Percentiles rank a stretch among this genome's conserved stretches.
Conservation (phyloP, 2,329 filamentous ascomycete genomes). For the Penicillium vulpinum region DNA sequence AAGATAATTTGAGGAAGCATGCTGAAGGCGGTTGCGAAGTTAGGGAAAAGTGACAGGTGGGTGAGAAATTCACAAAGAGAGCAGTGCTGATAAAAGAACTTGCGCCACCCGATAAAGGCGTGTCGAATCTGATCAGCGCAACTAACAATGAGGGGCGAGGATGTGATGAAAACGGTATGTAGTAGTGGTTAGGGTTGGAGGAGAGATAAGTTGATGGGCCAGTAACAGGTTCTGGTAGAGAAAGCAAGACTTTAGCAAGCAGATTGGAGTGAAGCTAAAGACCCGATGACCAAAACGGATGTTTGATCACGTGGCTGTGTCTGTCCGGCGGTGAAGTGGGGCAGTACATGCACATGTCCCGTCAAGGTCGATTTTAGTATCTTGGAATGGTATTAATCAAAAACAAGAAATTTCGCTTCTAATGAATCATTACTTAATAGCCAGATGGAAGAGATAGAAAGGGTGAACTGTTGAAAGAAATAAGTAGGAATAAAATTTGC, state of each 20-base stretch:
- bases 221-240: background rate
- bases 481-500: background rate
- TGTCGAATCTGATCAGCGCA: constrained; percentile 3
- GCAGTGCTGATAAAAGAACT: constrained; percentile 6
- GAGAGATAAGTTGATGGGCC: background rate
- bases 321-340: constrained; percentile 67
- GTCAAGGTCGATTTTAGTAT: background rate
- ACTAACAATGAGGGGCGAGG: background rate
- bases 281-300: constrained; percentile 5
- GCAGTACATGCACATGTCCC: background rate
- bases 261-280: constrained; percentile 4
- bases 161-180: background rate
- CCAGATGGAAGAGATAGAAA: background rate
- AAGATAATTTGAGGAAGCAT: constrained; percentile 63
- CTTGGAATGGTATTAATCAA: background rate
- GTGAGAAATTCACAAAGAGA: constrained; percentile 6
- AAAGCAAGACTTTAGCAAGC: background rate
- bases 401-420: too few species aligned
- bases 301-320: constrained; percentile 58
- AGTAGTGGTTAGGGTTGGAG: background rate
- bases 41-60: background rate
- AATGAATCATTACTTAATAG: background rate
- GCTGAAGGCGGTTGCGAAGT: constrained; percentile 1
- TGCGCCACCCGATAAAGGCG: constrained; percentile 21
- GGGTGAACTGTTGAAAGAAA: background rate